Evolutionary conservation across 495 filamentous ascomycete species (phyloP).

Genomic region (Podospora comata): DNA sequence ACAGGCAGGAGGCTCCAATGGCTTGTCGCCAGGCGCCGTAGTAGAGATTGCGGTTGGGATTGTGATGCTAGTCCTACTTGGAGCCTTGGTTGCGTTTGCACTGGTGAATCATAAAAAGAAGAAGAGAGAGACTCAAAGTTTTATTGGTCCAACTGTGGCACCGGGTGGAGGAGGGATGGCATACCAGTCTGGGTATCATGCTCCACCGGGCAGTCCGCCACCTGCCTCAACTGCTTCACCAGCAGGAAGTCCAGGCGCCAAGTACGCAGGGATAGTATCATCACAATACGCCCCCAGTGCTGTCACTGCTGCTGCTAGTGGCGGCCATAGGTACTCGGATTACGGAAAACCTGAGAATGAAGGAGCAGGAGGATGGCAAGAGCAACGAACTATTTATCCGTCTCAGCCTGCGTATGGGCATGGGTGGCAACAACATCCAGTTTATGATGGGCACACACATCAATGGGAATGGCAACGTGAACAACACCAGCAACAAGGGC

Average conservation of each 20-base stretch:
- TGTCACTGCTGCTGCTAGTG: background rate
- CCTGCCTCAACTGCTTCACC: background rate
- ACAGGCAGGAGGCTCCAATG: background rate
- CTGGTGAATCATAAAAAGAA: slow-evolving; percentile 19
- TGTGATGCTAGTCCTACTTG: slow-evolving; percentile 12
- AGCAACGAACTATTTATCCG: background rate
- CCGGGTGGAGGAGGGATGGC: slow-evolving; percentile 7
- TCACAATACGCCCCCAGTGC: slow-evolving; percentile 10
- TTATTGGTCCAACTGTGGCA: background rate
- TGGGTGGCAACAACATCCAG: background rate
- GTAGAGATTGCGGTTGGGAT: slow-evolving; percentile 24
- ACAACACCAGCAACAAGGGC: background rate
- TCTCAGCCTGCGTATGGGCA: background rate
- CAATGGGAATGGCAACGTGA: background rate
- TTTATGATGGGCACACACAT: too few species aligned
- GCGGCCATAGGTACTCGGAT: background rate
- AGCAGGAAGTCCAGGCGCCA: background rate
- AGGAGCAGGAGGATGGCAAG: background rate
- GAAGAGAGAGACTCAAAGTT: background rate
- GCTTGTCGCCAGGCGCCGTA: slow-evolving; percentile 21
- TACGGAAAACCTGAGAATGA: background rate
- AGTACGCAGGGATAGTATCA: background rate
- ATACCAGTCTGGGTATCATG: slow-evolving; percentile 9
- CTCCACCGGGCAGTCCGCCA: slow-evolving; percentile 9
- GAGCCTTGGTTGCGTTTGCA: background rate